Evolutionary conservation across 1,284 basidiomycete species (phyloP).

Genomic region (Trametes pubescens): DNA sequence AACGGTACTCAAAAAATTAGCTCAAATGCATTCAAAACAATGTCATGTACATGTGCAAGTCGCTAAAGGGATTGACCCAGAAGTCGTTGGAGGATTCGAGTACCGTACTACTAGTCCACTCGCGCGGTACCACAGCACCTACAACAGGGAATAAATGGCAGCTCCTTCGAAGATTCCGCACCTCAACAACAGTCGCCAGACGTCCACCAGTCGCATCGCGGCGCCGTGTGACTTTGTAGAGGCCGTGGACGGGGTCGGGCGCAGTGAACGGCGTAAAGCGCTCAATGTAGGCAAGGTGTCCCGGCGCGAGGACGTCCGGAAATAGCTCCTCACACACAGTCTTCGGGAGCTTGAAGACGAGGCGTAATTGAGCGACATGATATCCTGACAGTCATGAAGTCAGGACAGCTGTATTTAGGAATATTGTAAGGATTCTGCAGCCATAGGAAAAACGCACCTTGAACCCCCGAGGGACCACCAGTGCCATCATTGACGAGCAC

Average conservation of each 20-base stretch:
- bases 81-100: constrained; percentile 42
- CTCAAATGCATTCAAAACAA: constrained; percentile 4
- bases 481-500: constrained; percentile 26
- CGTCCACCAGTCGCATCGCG: constrained; percentile 25
- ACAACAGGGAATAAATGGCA: constrained; percentile 41
- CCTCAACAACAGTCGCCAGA: constrained; percentile 37
- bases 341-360: constrained; percentile 26
- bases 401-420: too few relatives aligned
- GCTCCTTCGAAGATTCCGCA: constrained; percentile 38
- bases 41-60: constrained; percentile 39
- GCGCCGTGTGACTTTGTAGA: constrained; percentile 31
- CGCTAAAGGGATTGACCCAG: constrained; percentile 42
- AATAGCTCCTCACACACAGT: constrained; percentile 17
- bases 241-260: constrained; percentile 16
- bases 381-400: constrained; percentile 23
- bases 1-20: not conserved
- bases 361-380: constrained; percentile 27
- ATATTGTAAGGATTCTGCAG: too few relatives aligned
- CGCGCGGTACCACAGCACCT: constrained; percentile 29
- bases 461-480: not conserved
- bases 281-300: constrained; percentile 43
- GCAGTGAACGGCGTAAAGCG: constrained; percentile 40
- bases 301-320: constrained; percentile 18
- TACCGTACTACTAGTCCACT: constrained; percentile 46
- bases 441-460: constrained; percentile 17